Evolutionary conservation across 2,329 filamentous ascomycete species (phyloP), one percentile per base, ranked within the genome.

Genomic region (Cercospora berteroae): DNA sequence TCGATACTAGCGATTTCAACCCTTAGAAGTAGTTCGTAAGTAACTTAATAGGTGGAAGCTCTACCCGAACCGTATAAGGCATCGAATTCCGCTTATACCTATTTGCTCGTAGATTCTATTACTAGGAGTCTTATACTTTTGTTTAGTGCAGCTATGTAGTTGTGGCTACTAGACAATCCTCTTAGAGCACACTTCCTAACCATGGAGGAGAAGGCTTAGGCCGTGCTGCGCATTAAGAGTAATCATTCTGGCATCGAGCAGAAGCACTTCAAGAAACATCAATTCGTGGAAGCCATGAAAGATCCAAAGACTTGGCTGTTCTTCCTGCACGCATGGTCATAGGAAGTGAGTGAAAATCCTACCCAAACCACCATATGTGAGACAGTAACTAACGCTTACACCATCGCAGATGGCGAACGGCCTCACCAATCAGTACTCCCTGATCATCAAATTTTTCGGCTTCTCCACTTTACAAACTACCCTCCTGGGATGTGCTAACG

Each of bases 361-460:
- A 27, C 25, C 25, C 25, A 27, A 27, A 5, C 25, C 25, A n/a
- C n/a, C n/a, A n/a, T n/a, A n/a, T n/a, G n/a, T n/a, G n/a, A n/a
- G n/a, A 27, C 25, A 5, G 25, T 27, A 5, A 27, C 25, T 27
- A 27, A 3, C 25, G 25, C 25, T 27, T 27, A 27, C 25, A 27
- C 25, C 25, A 27, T 27, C 25, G 3, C 5, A 27, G 71, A 77
- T 81, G 63, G 76, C 78, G 16, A 80, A 79, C 52, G 79, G 79
- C 6, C 64, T 77, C 13, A 80, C 80, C 2, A 82, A 81, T 57
- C 80, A 81, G 64, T 79, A 80, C 72, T 80, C 79, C 0, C 73
- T 83, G 0, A 80, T 83, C 55, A 80, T 83, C 69, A 82, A 81
- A 27, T 81, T 79, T 0, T 82, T 83, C 60, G 81, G 81, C 3